Percentiles rank a stretch among this genome's conserved stretches.
Conservation (phyloP, 305 asterid species). For the Fraxinus velutina region DNA sequence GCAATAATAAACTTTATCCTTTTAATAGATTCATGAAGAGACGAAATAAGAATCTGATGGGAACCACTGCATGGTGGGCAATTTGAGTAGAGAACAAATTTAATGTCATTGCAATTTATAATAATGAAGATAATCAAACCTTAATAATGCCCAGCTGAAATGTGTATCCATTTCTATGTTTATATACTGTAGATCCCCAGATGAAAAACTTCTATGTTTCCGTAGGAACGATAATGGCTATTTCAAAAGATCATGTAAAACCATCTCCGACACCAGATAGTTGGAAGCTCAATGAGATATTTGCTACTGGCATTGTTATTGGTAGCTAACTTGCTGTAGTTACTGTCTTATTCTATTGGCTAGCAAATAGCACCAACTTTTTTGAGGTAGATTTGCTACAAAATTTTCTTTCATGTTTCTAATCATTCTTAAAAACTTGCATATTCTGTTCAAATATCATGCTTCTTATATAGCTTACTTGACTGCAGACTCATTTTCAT, state of each 20-base stretch:
- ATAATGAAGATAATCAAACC: not conserved
- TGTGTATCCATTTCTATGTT: not conserved
- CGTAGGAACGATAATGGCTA: constrained; percentile 34
- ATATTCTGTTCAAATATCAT: not conserved
- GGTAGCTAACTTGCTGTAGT: constrained; percentile 32
- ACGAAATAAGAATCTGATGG: not conserved
- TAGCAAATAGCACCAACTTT: constrained; percentile 15
- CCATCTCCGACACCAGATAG: constrained; percentile 31
- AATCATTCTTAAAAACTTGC: not conserved
- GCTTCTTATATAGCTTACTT: not conserved
- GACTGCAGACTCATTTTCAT: constrained; percentile 27
- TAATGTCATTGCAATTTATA: not conserved
- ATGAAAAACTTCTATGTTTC: not conserved
- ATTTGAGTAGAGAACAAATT: not conserved
- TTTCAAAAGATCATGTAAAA: constrained; percentile 30
- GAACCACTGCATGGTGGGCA: not conserved
- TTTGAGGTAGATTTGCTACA: constrained; percentile 22
- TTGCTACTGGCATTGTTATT: constrained; percentile 32
- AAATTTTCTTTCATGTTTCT: not conserved
- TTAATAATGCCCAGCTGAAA: not conserved
- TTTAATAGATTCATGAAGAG: not conserved
- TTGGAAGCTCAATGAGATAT: constrained; percentile 29
- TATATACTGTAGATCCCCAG: not conserved
- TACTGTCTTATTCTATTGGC: constrained; percentile 32
- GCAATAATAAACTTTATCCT: not conserved